phyloP scores from a whole-genome alignment of 2,329 filamentous ascomycete species.

The Ampelomyces quisqualis region DNA sequence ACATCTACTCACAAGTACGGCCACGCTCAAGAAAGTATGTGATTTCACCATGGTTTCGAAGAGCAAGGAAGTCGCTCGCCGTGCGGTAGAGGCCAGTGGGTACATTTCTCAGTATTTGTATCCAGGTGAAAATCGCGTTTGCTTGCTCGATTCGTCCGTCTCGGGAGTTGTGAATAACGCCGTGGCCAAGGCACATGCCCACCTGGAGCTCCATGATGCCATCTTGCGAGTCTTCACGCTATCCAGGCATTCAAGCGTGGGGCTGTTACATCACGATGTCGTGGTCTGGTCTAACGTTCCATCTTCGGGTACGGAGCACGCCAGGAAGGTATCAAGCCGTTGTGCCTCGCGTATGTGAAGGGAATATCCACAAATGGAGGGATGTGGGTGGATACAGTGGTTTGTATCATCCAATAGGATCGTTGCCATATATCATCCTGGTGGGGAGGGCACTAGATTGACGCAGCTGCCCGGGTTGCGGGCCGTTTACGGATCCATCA shows the following conservation, averaged over 20 bases:
- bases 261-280: neutral
- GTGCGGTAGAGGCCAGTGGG: neutral
- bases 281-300: no score
- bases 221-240: neutral
- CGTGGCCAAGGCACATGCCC: neutral
- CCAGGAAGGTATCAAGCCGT: neutral
- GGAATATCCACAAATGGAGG: neutral
- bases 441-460: neutral
- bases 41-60: neutral
- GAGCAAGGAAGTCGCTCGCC: neutral
- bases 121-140: neutral
- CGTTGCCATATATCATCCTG: neutral
- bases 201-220: no score
- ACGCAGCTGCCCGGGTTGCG: neutral
- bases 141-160: neutral
- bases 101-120: neutral
- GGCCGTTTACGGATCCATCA: neutral
- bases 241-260: neutral
- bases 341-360: neutral
- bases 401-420: neutral
- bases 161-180: neutral
- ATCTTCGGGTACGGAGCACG: neutral
- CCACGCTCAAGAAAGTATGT: neutral
- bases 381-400: neutral
- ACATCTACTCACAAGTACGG: neutral